Evolutionary conservation across 495 filamentous ascomycete genomes (phyloP), one percentile per base, ranked within the genome.

Genomic region (Aspergillus panamensis): DNA sequence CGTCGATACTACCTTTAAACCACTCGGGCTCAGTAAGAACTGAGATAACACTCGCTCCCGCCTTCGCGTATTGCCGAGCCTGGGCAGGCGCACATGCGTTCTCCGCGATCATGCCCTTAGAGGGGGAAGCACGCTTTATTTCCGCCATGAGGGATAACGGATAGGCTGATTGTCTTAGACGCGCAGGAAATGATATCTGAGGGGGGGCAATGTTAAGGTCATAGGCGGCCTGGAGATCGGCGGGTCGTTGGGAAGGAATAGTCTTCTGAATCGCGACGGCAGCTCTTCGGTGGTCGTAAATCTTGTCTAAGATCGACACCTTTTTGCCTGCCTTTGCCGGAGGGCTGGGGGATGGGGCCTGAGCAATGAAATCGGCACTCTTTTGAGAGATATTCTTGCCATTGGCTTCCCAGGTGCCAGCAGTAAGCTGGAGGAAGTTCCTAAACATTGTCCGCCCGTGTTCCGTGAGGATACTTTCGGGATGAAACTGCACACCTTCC

Each of bases 1-100:
- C 94, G 52, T 99, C 94, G 51, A 97, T 90, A 61, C 87, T 92
- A 30, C 94, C 94, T 72, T 97, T 97, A 77, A 99, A 99, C 92
- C 92, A 99, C 63, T 97, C 87, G 0, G 94, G 94, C 72, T 99
- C 94, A 0, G 94, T 99, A 52, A 99, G 83, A 12, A 99, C 95
- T 10, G 92, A 97, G 63, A 98, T 97, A 30, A 95, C 88, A 62
- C 93, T 96, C 25, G 94, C 95, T 19, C 94, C 95, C 13, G 95
- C 92, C 8, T 92, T 82, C 12, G 95, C 95, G 69, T 98, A 99
- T 60, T 86, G 88, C 52, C 88, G 84, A 44, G 94, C 94, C 74
- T 99, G 94, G 9, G 86, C 83, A 21, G 93, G 90, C 5, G 94
- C 94, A 61, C 90, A 92, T 31, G 91, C 88, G 17, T 88, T 81